A percentile compares a stretch with the other conserved stretches of the same genome.
Conservation (phyloP, 768 basidiomycete genomes). For the Suillus sp. region DNA sequence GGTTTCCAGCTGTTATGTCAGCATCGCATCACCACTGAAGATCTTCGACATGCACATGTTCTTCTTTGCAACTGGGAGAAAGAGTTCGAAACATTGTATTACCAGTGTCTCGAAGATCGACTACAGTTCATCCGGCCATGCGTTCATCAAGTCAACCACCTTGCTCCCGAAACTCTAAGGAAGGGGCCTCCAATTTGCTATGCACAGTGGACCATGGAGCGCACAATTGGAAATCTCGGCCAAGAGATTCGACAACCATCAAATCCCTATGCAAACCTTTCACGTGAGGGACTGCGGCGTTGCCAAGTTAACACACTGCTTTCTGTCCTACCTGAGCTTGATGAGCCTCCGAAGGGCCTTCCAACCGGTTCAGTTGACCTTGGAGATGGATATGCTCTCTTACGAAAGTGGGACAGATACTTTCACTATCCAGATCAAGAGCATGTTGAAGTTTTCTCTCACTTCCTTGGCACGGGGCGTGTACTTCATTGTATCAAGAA, state of each 20-base stretch:
- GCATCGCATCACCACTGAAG: constrained; percentile 14
- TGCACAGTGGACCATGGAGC: constrained; percentile 33
- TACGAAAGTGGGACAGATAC: not conserved
- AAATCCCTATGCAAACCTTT: constrained; percentile 28
- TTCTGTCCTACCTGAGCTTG: constrained; percentile 15
- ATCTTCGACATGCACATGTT: constrained; percentile 19
- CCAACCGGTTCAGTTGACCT: not conserved
- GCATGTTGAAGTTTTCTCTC: not conserved
- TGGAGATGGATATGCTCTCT: not conserved
- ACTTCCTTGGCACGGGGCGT: not conserved
- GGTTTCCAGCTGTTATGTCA: constrained; percentile 25
- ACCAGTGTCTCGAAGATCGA: constrained; percentile 22
- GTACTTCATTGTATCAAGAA: not conserved
- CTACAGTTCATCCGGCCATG: constrained; percentile 35
- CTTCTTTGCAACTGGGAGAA: constrained; percentile 24
- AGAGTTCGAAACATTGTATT: constrained; percentile 34
- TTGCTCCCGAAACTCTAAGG: constrained; percentile 18
- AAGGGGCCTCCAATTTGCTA: constrained; percentile 24
- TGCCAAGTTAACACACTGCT: constrained; percentile 20
- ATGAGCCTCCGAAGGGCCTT: not conserved
- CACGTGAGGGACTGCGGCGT: constrained; percentile 24
- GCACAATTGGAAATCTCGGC: constrained; percentile 29
- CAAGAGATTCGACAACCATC: constrained; percentile 25
- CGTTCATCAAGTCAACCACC: constrained; percentile 33
- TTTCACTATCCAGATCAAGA: not conserved